Conservation (phyloP, 2,329 filamentous ascomycete species). For the Dothideomycetes sp. region DNA sequence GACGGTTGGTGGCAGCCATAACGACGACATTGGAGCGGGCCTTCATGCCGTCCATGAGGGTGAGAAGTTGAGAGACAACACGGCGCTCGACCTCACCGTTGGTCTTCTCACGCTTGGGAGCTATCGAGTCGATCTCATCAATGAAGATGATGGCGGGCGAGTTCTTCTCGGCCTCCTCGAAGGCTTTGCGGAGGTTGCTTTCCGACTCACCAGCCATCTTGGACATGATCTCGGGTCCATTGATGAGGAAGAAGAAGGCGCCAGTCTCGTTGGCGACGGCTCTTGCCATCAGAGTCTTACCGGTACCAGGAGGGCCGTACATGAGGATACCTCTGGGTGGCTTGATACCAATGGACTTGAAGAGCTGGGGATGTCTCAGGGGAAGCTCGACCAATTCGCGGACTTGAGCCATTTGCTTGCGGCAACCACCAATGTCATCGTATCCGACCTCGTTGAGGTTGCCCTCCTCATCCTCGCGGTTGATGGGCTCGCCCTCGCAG, state of each 20-base stretch:
- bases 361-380: slow-evolving; percentile 91
- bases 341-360: slow-evolving; percentile 99
- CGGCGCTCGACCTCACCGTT: slow-evolving; percentile 98
- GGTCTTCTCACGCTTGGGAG: slow-evolving; percentile 98
- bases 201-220: slow-evolving; percentile 99
- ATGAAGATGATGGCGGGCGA: slow-evolving; percentile 99
- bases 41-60: slow-evolving; percentile 99
- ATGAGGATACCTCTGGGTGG: slow-evolving; percentile 95
- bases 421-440: slow-evolving; percentile 97
- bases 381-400: slow-evolving; percentile 97
- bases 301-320: slow-evolving; percentile 87
- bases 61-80: slow-evolving; percentile 92
- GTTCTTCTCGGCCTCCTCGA: slow-evolving; percentile 99
- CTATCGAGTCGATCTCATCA: slow-evolving; percentile 98
- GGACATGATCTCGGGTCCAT: slow-evolving; percentile 98
- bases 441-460: slow-evolving; percentile 99
- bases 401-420: slow-evolving; percentile 99
- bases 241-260: slow-evolving; percentile 99
- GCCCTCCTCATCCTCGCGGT: slow-evolving; percentile 97
- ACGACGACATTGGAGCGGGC: slow-evolving; percentile 96
- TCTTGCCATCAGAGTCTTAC: slow-evolving; percentile 98
- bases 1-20: slow-evolving; percentile 97
- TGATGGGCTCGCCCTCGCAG: slow-evolving; percentile 93
- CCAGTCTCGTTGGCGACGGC: slow-evolving; percentile 98
- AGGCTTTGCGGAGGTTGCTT: slow-evolving; percentile 96